Conservation (phyloP, 2,329 filamentous ascomycete species). For the Davidsoniella australis region DNA sequence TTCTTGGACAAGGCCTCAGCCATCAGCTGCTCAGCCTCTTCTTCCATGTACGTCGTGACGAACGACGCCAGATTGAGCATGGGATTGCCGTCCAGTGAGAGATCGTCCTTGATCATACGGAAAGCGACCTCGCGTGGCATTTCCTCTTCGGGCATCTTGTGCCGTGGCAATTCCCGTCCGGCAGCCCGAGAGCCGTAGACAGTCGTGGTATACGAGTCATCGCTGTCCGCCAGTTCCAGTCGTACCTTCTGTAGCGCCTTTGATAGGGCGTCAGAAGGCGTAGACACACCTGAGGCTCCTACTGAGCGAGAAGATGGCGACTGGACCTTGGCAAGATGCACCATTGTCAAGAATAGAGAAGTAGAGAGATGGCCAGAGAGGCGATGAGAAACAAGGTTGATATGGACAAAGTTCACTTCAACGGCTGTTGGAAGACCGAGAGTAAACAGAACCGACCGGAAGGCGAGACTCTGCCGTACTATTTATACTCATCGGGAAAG, state of each 20-base stretch:
- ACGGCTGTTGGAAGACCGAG: too few relatives aligned
- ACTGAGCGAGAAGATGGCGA: constrained; percentile 14
- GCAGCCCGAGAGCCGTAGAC: constrained; percentile 84
- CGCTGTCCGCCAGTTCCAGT: constrained; percentile 31
- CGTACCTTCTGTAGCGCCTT: constrained; percentile 26
- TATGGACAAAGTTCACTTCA: too few relatives aligned
- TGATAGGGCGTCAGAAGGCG: constrained; percentile 17
- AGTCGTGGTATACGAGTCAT: constrained; percentile 51
- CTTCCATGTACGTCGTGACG: constrained; percentile 95
- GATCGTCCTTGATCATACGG: constrained; percentile 88
- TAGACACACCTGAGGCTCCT: neutral
- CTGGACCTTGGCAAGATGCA: constrained; percentile 28
- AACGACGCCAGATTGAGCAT: constrained; percentile 82
- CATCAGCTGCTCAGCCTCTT: constrained; percentile 94
- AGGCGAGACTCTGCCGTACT: neutral
- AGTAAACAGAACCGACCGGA: neutral
- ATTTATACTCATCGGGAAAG: neutral
- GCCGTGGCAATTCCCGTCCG: constrained; percentile 57
- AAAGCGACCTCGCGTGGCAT: constrained; percentile 93
- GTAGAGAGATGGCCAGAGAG: too few relatives aligned
- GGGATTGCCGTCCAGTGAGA: constrained; percentile 80
- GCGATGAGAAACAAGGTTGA: too few relatives aligned
- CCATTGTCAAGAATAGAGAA: constrained; percentile 22
- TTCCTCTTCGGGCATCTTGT: constrained; percentile 75
- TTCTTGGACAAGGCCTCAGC: constrained; percentile 82